Percentiles rank a stretch among this genome's conserved stretches.
phyloP scores from a whole-genome alignment of 805 yeast species.

The Myxozyma kluyveri region DNA sequence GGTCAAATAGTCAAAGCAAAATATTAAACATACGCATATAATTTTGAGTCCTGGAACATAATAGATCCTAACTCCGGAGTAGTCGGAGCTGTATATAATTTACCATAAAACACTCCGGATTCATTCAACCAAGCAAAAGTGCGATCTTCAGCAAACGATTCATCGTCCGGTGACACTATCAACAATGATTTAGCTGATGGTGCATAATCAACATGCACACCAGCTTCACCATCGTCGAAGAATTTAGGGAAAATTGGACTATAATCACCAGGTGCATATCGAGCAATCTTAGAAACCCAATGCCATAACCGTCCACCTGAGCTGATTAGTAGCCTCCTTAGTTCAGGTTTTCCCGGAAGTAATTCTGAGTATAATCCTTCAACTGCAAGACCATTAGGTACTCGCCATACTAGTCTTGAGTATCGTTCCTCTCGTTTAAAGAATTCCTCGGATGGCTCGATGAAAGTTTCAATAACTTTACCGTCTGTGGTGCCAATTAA shows the following conservation, averaged over 20 bases:
- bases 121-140: constrained; percentile 50
- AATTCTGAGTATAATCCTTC: constrained; percentile 31
- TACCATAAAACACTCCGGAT: constrained; percentile 49
- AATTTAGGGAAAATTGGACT: constrained; percentile 35
- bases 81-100: constrained; percentile 32
- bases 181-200: constrained; percentile 15
- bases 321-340: constrained; percentile 22
- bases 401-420: constrained; percentile 45
- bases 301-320: constrained; percentile 28
- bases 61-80: constrained; percentile 23
- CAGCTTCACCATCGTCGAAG: constrained; percentile 32
- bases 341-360: constrained; percentile 28
- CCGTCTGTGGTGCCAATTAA: constrained; percentile 53
- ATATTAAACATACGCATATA: constrained; percentile 31
- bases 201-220: constrained; percentile 23
- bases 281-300: constrained; percentile 24
- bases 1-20: neutral
- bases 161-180: constrained; percentile 28
- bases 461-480: constrained; percentile 46
- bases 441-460: constrained; percentile 48
- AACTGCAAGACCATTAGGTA: constrained; percentile 31
- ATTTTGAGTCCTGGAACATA: constrained; percentile 40
- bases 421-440: constrained; percentile 44
- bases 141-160: constrained; percentile 26
- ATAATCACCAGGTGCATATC: constrained; percentile 29